Conservation (phyloP, 2,329 filamentous ascomycete species). For the Seiridium cupressi region DNA sequence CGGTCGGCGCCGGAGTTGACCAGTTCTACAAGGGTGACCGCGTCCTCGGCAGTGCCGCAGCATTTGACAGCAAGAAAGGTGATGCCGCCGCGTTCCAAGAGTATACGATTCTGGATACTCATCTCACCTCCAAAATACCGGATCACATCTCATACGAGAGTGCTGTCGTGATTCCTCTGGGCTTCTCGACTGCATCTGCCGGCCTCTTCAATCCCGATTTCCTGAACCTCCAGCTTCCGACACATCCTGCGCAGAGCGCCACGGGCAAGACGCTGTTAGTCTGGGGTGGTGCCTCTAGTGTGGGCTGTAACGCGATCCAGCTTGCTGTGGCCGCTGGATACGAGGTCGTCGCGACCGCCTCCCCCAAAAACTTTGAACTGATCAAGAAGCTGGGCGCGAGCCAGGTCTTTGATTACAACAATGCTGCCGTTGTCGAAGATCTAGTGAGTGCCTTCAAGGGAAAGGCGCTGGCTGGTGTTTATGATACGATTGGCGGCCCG, state of each 20-base stretch:
- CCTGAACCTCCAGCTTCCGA: constrained; percentile 21
- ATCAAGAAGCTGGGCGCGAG: constrained; percentile 35
- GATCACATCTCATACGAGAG: constrained; percentile 24
- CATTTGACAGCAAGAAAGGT: not conserved
- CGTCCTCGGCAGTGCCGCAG: constrained; percentile 2
- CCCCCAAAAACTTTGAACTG: constrained; percentile 34
- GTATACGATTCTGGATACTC: constrained; percentile 22
- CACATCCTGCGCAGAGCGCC: constrained; percentile 14
- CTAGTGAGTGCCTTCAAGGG: constrained; percentile 16
- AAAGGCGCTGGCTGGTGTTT: constrained; percentile 12
- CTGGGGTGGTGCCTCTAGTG: constrained; percentile 38
- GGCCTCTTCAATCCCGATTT: constrained; percentile 23
- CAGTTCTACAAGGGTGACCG: not conserved
- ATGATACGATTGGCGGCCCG: constrained; percentile 21
- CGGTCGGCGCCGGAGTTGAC: not conserved
- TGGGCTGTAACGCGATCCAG: constrained; percentile 43
- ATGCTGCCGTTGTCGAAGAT: constrained; percentile 22
- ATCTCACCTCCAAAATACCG: constrained; percentile 25
- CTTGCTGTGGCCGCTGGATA: constrained; percentile 39
- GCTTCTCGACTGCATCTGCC: constrained; percentile 25
- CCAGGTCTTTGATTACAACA: constrained; percentile 36
- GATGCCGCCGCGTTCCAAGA: constrained; percentile 25
- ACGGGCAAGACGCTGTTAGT: constrained; percentile 26
- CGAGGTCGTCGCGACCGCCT: constrained; percentile 38
- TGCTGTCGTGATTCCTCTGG: constrained; percentile 27